A percentile compares a stretch with the other conserved stretches of the same genome.
Conservation (phyloP, 805 yeast species). For the Barnettozyma californica region DNA sequence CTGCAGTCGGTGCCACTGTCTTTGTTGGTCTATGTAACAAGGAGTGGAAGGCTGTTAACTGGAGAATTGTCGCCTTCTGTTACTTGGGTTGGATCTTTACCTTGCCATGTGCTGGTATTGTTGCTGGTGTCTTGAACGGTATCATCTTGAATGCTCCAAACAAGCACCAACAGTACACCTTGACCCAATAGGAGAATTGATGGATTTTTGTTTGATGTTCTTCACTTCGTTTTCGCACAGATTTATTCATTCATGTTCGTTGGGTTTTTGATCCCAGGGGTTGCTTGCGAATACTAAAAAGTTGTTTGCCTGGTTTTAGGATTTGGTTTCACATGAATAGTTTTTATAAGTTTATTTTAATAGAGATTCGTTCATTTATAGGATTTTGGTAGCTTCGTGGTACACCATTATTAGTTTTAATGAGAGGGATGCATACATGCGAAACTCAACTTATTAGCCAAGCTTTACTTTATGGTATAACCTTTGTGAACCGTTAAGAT, state of each 20-base stretch:
- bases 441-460: no score
- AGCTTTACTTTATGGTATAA: no score
- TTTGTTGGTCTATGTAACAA: conserved; percentile 69
- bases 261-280: neutral
- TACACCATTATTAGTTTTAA: no score
- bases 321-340: neutral
- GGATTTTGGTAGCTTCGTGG: neutral
- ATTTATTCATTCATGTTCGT: neutral
- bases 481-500: no score
- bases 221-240: neutral
- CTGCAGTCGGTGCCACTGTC: conserved; percentile 75
- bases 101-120: conserved; percentile 65
- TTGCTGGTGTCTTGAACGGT: conserved; percentile 62
- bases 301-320: neutral
- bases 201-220: neutral
- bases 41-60: conserved; percentile 59
- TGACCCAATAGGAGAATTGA: neutral
- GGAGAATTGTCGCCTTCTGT: conserved; percentile 73
- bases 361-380: neutral
- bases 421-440: no score
- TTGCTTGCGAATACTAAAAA: neutral
- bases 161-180: conserved; percentile 30
- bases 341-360: neutral
- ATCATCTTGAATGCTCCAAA: conserved; percentile 62
- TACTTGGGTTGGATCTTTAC: conserved; percentile 71